Evolutionary conservation across 805 yeast genomes (phyloP).

Genomic region (Brettanomyces anomalus): DNA sequence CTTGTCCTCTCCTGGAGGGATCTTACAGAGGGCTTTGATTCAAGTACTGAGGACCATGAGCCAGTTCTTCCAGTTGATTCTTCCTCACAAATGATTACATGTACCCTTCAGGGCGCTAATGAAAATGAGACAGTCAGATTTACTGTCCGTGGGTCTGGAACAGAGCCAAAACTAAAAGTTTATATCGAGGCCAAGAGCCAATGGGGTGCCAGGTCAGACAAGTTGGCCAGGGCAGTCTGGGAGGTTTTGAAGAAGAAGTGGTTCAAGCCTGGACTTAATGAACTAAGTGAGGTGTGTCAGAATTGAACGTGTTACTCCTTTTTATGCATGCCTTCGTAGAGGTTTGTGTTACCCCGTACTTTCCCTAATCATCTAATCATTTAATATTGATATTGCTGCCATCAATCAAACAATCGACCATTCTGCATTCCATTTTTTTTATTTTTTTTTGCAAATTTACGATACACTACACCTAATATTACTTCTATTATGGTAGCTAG

Average conservation of each 20-base stretch:
- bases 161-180: constrained; percentile 90
- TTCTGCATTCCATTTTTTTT: too few relatives aligned
- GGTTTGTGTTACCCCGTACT: too few relatives aligned
- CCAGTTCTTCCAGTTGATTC: constrained; percentile 69
- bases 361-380: too few relatives aligned
- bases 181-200: constrained; percentile 71
- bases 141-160: constrained; percentile 91
- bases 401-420: too few relatives aligned
- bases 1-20: constrained; percentile 68
- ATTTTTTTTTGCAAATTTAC: too few relatives aligned
- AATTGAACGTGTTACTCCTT: not conserved
- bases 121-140: constrained; percentile 44
- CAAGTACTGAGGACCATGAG: constrained; percentile 43
- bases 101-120: constrained; percentile 27
- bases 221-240: constrained; percentile 64
- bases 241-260: constrained; percentile 43
- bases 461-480: too few relatives aligned
- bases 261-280: constrained; percentile 53
- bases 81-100: constrained; percentile 82
- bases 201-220: constrained; percentile 36
- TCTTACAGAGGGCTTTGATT: constrained; percentile 73
- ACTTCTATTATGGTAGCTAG: too few relatives aligned
- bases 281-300: constrained; percentile 23
- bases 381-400: too few relatives aligned
- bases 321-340: too few relatives aligned